These are phyloP conservation scores for Botrytis squamosa DNA, from an alignment of 2,329 filamentous ascomycete species.

Conservation along the genomic window DNA sequence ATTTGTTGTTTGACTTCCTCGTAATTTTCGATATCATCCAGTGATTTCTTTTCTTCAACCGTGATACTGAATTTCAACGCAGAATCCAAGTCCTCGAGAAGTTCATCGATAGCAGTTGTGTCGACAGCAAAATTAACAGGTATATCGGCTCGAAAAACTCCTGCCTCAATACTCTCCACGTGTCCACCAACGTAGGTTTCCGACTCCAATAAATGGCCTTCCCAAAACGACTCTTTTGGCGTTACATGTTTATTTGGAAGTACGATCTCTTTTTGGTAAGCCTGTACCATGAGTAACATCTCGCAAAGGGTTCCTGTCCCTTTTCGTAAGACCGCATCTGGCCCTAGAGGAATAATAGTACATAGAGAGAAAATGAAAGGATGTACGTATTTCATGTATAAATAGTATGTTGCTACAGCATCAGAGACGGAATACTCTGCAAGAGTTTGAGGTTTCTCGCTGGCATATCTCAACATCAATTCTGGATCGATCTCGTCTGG, in stretches of 20 bases:
- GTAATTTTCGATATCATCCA: conserved; percentile 79
- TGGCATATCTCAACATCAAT: conserved; percentile 90
- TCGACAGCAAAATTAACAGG: conserved; percentile 94
- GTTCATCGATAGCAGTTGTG: conserved; percentile 81
- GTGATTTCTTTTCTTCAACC: conserved; percentile 77
- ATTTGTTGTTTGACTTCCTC: conserved; percentile 85
- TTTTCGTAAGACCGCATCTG: conserved; percentile 90
- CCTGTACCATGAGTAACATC: conserved; percentile 99
- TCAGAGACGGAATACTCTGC: conserved; percentile 99
- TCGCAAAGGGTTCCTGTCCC: conserved; percentile 98
- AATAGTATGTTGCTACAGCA: conserved; percentile 95
- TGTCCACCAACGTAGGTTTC: conserved; percentile 98
- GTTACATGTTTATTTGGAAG: conserved; percentile 94
- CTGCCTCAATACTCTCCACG: conserved; percentile 98
- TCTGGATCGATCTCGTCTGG: conserved; percentile 97
- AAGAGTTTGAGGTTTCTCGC: conserved; percentile 86
- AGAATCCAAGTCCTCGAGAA: conserved; percentile 80
- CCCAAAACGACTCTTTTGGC: conserved; percentile 91
- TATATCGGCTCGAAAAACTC: conserved; percentile 94
- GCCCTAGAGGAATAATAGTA: conserved; percentile 89
- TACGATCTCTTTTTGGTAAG: conserved; percentile 87
- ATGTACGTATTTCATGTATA: conserved; percentile 99
- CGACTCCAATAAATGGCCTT: conserved; percentile 91
- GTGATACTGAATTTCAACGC: conserved; percentile 85
- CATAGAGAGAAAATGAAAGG: conserved; percentile 99